These are phyloP conservation scores for Aspergillus eucalypticola DNA, from an alignment of 2,329 filamentous ascomycete species.

Conservation along the genomic window DNA sequence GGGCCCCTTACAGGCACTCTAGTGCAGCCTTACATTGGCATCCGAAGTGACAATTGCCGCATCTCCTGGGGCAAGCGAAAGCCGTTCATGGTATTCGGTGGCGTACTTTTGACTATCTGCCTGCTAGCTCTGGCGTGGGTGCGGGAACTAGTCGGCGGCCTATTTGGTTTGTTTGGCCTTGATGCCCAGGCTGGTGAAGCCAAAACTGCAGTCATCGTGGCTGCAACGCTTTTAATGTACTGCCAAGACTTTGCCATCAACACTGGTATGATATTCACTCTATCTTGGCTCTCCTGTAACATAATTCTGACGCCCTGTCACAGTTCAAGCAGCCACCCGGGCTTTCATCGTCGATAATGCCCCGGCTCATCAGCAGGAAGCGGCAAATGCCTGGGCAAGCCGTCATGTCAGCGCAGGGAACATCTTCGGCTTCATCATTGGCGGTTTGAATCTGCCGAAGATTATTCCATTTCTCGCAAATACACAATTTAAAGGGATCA, in stretches of 20 bases:
- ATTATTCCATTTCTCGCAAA: slow-evolving; percentile 76
- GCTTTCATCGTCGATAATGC: slow-evolving; percentile 92
- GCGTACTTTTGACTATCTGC: slow-evolving; percentile 64
- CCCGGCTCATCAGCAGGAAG: slow-evolving; percentile 87
- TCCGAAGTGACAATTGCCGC: slow-evolving; percentile 77
- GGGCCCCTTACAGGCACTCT: slow-evolving; percentile 76
- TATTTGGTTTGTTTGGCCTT: slow-evolving; percentile 69
- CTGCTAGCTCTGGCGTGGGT: slow-evolving; percentile 72
- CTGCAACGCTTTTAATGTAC: slow-evolving; percentile 84
- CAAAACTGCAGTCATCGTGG: slow-evolving; percentile 66
- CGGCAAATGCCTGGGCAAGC: slow-evolving; percentile 90
- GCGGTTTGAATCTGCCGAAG: slow-evolving; percentile 74
- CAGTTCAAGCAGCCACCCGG: slow-evolving; percentile 83
- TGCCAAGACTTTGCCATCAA: slow-evolving; percentile 92
- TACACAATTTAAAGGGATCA: slow-evolving; percentile 89
- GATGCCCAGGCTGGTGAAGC: slow-evolving; percentile 61
- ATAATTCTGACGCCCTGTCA: background rate
- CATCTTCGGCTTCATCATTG: slow-evolving; percentile 83
- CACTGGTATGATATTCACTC: slow-evolving; percentile 59
- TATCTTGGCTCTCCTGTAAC: background rate
- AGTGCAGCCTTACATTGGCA: slow-evolving; percentile 78
- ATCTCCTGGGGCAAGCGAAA: slow-evolving; percentile 73
- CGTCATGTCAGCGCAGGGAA: slow-evolving; percentile 83
- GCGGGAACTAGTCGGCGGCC: slow-evolving; percentile 66
- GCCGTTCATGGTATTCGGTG: slow-evolving; percentile 74